Base-by-base conservation (phyloP, 176 grass and related monocot species). In the Rhynchospora tenuis region DNA sequence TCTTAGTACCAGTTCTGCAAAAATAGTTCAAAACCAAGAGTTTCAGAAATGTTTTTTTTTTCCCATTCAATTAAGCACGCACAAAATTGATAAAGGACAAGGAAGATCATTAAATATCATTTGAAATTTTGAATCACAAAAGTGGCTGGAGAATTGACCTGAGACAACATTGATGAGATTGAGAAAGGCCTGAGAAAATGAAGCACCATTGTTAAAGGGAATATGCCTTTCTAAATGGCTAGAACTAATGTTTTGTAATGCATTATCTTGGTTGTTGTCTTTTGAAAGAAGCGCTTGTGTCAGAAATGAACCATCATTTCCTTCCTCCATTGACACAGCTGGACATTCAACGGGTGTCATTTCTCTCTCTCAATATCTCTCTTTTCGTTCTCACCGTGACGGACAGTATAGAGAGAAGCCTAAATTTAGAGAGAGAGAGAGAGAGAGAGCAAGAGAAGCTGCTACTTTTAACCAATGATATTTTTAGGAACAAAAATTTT, bases 91-190 rank as follows among this genome's bases (percentile, higher is more conserved):
- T 70, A 2, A 38, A 70, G 1, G 33, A 45, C 33, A 44, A 70
- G 31, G 7, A 29, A 8, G 38, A 76, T 76, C 14, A 55, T 29
- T 29, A 48, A 16, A 54, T 28, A 19, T 55, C 23, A 54, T 55
- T 42, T 23, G 73, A 15, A 55, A 55, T 11, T 55, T 42, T 23
- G 73, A 15, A 55, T 70, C n/a, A 59, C 52, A 59, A 26, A 57
- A 0, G 22, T 3, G 54, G 15, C 24, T 12, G 31, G 7, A 78
- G 64, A 77, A 31, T 60, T 5, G 86, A 88, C 91, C 91, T 80
- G 85, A 94, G 10, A 94, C 84, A 3, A 83, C 80, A 70, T 94
- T 91, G 87, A 60, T 88, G 20, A 94, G 83, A 54, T 94, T 94
- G 20, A 94, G 74, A 65, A 79, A 84, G 19, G 85, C 89, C 67